phyloP scores from a whole-genome alignment of 441 rosid species.

The Brassica balearica region DNA sequence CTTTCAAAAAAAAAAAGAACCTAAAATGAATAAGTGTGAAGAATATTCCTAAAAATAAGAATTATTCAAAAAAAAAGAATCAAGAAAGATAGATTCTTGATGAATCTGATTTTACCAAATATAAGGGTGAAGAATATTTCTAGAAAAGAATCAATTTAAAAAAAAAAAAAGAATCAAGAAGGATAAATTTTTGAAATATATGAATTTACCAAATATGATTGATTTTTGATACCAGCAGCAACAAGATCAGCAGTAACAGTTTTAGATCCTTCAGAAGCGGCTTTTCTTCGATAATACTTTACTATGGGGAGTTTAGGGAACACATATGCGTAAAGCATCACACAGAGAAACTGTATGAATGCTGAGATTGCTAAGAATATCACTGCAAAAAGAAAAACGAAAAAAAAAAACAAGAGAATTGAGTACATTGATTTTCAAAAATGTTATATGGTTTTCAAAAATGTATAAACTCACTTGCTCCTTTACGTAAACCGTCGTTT shows the following conservation, averaged over 20 bases:
- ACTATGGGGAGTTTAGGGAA: not conserved
- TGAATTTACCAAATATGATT: not conserved
- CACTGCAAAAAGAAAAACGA: not conserved
- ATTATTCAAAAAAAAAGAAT: not conserved
- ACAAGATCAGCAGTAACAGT: not conserved
- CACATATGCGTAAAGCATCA: not conserved
- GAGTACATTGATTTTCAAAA: too few relatives aligned
- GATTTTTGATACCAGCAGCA: not conserved
- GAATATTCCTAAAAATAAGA: too few relatives aligned
- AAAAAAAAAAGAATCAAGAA: not conserved
- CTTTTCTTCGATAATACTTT: not conserved
- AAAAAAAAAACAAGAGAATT: not conserved
- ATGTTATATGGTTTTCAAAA: too few relatives aligned
- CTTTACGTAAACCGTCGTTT: constrained; percentile 62
- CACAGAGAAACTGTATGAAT: not conserved
- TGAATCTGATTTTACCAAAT: not conserved
- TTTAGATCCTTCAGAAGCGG: not conserved
- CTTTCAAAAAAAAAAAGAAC: too few relatives aligned
- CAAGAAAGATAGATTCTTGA: not conserved
- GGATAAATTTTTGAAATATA: too few relatives aligned
- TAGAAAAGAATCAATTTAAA: too few relatives aligned
- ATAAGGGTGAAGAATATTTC: too few relatives aligned
- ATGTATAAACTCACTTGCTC: constrained; percentile 52
- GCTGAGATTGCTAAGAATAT: not conserved
- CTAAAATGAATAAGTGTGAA: not conserved